Evolutionary conservation across 108 stramenopile species (phyloP), one percentile per base, ranked within the genome.

Genomic region (Seminavis robusta): DNA sequence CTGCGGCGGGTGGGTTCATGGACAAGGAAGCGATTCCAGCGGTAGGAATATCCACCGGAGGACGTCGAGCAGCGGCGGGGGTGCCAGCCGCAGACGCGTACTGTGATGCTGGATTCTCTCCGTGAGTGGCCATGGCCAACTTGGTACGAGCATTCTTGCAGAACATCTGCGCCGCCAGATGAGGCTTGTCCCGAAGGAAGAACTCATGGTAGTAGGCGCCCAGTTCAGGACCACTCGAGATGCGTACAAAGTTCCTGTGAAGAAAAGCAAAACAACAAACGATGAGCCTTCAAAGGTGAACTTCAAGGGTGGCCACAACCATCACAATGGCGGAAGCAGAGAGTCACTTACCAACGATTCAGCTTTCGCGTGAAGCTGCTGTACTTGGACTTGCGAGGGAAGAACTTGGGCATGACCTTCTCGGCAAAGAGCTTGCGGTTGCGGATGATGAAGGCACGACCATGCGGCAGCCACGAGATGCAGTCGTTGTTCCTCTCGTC

Each of bases 121-220:
- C n/a, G n/a, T n/a, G 29, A n/a, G 62, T 67, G 13, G 73, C 65
- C 66, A 74, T 65, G 24, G 73, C 73, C 10, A 68, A 47, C 47
- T 71, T 71, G 15, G 59, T 62, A 13, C 73, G 40, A 31, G 59
- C 66, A 43, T 74, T 74, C 36, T 74, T 72, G 67, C 79, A 84
- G 34, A 65, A 73, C 86, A 88, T 84, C 40, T 75, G 46, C 21
- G 56, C 39, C 3, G 71, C 67, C 3, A 79, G 54, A 19, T 64
- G 56, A 4, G 81, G 82, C 21, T 67, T 52, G 44, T 76, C 79
- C 19, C 84, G 63, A 15, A 75, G 57, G 71, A 89, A 89, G 43
- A 72, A 68, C 50, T 83, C 72, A 60, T 89, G 79, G 62, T 85
- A 83, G 66, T 82, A 89, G 6, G 81, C 81, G 20, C 83, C 83